phyloP scores from a whole-genome alignment of 2,329 filamentous ascomycete species.

The Xylariaceae sp. region DNA sequence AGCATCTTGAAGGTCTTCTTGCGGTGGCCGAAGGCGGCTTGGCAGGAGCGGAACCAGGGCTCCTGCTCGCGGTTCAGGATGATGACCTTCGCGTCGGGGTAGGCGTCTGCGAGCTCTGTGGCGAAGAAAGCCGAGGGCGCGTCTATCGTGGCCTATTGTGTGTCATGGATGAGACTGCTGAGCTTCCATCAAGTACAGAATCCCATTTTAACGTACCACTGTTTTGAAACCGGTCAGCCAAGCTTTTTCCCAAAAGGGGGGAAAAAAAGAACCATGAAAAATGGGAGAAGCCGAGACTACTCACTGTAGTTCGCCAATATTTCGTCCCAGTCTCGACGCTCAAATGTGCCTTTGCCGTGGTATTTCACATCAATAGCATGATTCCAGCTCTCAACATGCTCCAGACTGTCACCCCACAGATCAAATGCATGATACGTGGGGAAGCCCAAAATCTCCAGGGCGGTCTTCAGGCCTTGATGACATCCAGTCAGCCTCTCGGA shows the following conservation, averaged over 20 bases:
- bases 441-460: conserved; percentile 9
- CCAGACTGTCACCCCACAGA: conserved; percentile 7
- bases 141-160: conserved; percentile 6
- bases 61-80: conserved; percentile 15
- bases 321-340: conserved; percentile 6
- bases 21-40: conserved; percentile 7
- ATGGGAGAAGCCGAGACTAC: background rate
- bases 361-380: conserved; percentile 7
- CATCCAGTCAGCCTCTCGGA: background rate
- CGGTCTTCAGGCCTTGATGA: conserved; percentile 10
- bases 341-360: conserved; percentile 1
- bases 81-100: conserved; percentile 13
- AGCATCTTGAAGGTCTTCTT: conserved; percentile 4
- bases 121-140: conserved; percentile 13
- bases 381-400: conserved; percentile 6
- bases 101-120: conserved; percentile 13
- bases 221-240: too few species aligned
- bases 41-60: conserved; percentile 12
- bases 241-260: too few species aligned
- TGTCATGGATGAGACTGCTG: too few species aligned
- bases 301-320: conserved; percentile 8
- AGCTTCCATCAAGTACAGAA: too few species aligned
- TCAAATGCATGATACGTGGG: conserved; percentile 7
- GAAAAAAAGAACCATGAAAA: background rate
- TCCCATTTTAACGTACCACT: too few species aligned